phyloP scores from a whole-genome alignment of 805 yeast species.

The Saturnispora mendoncae region DNA sequence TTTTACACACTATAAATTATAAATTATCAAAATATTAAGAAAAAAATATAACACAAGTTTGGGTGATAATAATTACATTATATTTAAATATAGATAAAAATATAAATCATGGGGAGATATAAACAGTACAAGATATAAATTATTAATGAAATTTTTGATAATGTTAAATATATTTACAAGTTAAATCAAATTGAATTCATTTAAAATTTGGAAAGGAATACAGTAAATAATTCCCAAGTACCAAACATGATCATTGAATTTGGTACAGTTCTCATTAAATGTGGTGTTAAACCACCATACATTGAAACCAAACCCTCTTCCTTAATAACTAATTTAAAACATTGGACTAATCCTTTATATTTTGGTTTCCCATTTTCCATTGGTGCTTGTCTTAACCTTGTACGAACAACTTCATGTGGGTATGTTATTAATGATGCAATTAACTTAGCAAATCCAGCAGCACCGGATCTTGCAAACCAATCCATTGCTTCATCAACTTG shows the following conservation, averaged over 20 bases:
- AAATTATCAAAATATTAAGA: neutral
- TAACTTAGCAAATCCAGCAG: constrained; percentile 95
- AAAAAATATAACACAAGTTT: no score
- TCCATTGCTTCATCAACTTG: constrained; percentile 61
- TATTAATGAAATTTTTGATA: neutral
- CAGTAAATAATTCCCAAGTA: constrained; percentile 86
- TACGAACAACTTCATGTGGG: constrained; percentile 96
- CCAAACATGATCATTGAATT: constrained; percentile 98
- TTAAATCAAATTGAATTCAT: neutral
- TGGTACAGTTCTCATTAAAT: constrained; percentile 92
- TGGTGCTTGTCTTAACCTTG: constrained; percentile 94
- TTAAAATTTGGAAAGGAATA: constrained; percentile 35
- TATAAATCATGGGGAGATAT: neutral
- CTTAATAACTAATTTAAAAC: constrained; percentile 73
- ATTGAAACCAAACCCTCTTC: constrained; percentile 90
- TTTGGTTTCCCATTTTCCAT: constrained; percentile 57
- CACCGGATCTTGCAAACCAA: constrained; percentile 95
- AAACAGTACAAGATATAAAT: neutral
- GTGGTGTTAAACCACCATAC: constrained; percentile 98
- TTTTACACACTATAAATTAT: constrained; percentile 14
- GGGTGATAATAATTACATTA: no score
- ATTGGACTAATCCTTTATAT: constrained; percentile 82
- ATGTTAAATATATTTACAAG: constrained; percentile 3
- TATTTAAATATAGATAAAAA: constrained; percentile 2
- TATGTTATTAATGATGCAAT: constrained; percentile 87